Evolutionary conservation across 2,329 filamentous ascomycete species (phyloP).

Genomic region (Colletotrichum cordylinicola): DNA sequence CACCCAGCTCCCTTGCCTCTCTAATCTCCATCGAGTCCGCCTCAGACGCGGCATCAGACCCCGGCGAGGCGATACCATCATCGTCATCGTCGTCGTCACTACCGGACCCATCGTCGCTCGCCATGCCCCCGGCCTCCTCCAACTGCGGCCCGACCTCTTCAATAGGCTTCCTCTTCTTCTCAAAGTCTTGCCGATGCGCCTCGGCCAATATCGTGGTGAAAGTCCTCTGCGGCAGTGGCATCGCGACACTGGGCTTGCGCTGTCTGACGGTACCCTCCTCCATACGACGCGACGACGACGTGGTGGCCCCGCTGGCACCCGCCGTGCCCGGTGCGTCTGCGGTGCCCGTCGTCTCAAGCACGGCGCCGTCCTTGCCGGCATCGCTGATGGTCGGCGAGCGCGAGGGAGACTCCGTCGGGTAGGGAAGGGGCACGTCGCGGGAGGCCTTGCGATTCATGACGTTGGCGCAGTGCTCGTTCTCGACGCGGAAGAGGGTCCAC

Average conservation of each 20-base stretch:
- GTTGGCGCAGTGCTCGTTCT: slow-evolving; percentile 97
- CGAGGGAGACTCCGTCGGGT: slow-evolving; percentile 62
- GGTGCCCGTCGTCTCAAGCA: neutral
- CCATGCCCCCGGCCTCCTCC: slow-evolving; percentile 29
- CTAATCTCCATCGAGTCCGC: slow-evolving; percentile 31
- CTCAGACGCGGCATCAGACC: neutral
- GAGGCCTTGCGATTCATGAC: slow-evolving; percentile 90
- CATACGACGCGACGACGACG: slow-evolving; percentile 20
- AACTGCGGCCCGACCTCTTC: slow-evolving; percentile 19
- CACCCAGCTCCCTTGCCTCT: slow-evolving; percentile 27
- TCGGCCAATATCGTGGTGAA: slow-evolving; percentile 74
- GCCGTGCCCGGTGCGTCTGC: neutral
- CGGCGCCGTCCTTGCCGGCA: neutral
- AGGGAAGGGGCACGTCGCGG: slow-evolving; percentile 86
- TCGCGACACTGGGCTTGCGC: slow-evolving; percentile 25
- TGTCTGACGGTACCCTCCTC: slow-evolving; percentile 29
- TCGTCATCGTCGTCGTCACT: slow-evolving; percentile 35
- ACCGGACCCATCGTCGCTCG: slow-evolving; percentile 29
- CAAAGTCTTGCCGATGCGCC: slow-evolving; percentile 91
- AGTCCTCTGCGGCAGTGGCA: slow-evolving; percentile 31
- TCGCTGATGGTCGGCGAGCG: neutral
- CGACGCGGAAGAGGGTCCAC: slow-evolving; percentile 92
- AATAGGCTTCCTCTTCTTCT: slow-evolving; percentile 67
- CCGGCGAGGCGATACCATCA: slow-evolving; percentile 29
- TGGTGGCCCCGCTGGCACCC: neutral